Evolutionary conservation across 164 flowering plant species (phyloP).

Genomic region (Sedum album): DNA sequence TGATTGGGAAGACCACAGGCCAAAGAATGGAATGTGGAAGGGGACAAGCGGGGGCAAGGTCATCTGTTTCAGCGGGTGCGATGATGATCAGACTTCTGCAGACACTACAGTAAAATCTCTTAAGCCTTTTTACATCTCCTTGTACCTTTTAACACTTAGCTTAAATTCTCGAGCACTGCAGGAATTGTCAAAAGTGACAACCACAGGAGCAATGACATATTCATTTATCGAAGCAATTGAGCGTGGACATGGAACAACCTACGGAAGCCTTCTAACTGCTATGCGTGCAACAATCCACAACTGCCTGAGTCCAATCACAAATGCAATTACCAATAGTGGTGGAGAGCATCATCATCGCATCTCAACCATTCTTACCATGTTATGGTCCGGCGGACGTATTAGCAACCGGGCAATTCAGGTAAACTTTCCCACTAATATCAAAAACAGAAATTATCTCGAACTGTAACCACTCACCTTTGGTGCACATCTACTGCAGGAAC

Average conservation of each 20-base stretch:
- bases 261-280: slow-evolving; percentile 55
- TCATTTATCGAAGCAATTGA: slow-evolving; percentile 20
- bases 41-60: slow-evolving; percentile 67
- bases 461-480: background rate
- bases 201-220: slow-evolving; percentile 37
- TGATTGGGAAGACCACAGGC: background rate
- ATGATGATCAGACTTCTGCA: slow-evolving; percentile 47
- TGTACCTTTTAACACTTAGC: background rate
- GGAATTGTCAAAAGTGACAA: slow-evolving; percentile 24
- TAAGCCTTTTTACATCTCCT: background rate
- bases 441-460: background rate
- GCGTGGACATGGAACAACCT: slow-evolving; percentile 47
- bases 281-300: slow-evolving; percentile 48
- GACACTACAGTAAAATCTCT: slow-evolving; percentile 12
- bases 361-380: slow-evolving; percentile 45
- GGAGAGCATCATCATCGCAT: slow-evolving; percentile 22
- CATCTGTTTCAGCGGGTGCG: slow-evolving; percentile 53
- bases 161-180: slow-evolving; percentile 12
- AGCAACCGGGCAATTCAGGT: slow-evolving; percentile 38
- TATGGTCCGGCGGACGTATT: slow-evolving; percentile 36
- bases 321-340: slow-evolving; percentile 13
- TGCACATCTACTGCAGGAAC: slow-evolving; percentile 39
- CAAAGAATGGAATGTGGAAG: slow-evolving; percentile 22
- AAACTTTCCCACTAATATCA: background rate
- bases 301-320: background rate